A percentile compares a stretch with the other conserved stretches of the same genome.
These are phyloP conservation scores for Termitomyces sp. DNA, from an alignment of 768 basidiomycete species.

Conservation along the genomic window DNA sequence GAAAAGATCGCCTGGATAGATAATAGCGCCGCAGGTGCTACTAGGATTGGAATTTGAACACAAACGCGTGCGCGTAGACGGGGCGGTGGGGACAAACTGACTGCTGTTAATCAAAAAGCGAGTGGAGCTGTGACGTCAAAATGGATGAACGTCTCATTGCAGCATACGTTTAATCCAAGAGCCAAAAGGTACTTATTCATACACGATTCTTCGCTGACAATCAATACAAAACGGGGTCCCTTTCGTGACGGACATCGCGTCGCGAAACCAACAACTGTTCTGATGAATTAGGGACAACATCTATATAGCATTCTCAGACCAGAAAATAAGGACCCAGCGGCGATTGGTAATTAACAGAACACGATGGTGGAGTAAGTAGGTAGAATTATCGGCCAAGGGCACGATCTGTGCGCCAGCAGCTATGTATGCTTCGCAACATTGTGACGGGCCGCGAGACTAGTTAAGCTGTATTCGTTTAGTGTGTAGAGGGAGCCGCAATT, in stretches of 20 bases:
- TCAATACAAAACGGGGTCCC: not conserved
- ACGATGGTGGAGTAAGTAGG: too few species aligned
- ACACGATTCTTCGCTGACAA: not conserved
- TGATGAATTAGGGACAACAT: not conserved
- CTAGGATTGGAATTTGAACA: not conserved
- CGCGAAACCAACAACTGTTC: not conserved
- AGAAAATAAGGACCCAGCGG: not conserved
- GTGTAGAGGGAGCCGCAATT: not conserved
- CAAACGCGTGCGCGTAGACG: not conserved
- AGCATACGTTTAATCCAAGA: too few species aligned
- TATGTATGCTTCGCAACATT: not conserved
- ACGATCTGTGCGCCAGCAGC: not conserved
- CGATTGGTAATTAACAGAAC: not conserved
- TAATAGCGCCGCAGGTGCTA: not conserved
- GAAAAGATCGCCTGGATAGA: not conserved
- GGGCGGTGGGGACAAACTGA: not conserved
- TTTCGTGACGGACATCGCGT: not conserved
- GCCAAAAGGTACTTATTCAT: not conserved
- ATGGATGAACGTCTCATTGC: too few species aligned
- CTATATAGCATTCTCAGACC: not conserved
- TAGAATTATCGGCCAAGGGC: too few species aligned
- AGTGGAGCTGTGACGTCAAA: not conserved
- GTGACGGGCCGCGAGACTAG: not conserved
- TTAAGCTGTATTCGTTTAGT: not conserved
- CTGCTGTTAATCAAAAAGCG: not conserved